Evolutionary conservation across 176 grass and related monocot species (phyloP).

Genomic region (Pharus latifolius): DNA sequence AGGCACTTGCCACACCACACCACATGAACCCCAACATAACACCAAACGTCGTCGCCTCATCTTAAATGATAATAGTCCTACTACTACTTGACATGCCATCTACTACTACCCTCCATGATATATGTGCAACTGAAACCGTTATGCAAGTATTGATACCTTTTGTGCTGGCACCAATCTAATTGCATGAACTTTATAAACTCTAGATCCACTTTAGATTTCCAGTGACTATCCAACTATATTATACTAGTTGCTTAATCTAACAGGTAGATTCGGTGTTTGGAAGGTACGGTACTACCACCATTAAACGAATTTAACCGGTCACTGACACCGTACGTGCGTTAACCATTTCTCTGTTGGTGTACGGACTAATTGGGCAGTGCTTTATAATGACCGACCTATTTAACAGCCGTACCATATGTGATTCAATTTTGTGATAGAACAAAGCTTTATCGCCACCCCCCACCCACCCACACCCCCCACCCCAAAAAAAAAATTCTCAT

Average conservation of each 20-base stretch:
- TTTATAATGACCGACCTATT: too few relatives aligned
- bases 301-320: not conserved
- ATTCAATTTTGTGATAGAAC: not conserved
- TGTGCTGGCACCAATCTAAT: conserved; percentile 17
- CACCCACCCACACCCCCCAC: too few relatives aligned
- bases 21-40: not conserved
- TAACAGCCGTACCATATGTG: not conserved
- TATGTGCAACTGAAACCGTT: conserved; percentile 23
- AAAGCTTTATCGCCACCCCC: too few relatives aligned
- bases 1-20: not conserved
- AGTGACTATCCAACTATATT: conserved; percentile 1
- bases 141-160: not conserved
- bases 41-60: not conserved
- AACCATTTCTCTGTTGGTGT: not conserved
- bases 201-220: conserved; percentile 11
- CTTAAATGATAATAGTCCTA: not conserved
- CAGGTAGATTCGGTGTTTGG: conserved; percentile 23
- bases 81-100: too few relatives aligned
- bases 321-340: not conserved
- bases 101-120: too few relatives aligned
- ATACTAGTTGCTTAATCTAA: not conserved
- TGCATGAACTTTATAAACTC: not conserved
- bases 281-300: too few relatives aligned
- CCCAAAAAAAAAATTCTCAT: not conserved
- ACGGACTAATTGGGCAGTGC: not conserved